Evolutionary conservation across 2,329 filamentous ascomycete species (phyloP).

Genomic region (Neurospora sp.): DNA sequence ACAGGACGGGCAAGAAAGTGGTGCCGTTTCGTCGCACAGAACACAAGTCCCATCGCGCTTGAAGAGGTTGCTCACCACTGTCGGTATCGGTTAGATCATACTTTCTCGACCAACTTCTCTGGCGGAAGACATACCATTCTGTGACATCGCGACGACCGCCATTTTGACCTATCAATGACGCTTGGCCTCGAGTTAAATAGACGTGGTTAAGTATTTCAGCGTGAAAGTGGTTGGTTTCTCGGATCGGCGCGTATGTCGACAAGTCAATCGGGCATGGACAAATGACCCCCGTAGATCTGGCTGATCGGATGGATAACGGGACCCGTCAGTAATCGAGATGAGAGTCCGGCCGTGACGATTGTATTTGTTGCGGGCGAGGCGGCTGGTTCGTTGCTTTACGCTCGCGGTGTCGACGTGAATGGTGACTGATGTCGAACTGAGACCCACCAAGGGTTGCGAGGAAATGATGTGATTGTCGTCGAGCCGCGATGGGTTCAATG

Average conservation of each 20-base stretch:
- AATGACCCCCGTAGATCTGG: constrained; percentile 12
- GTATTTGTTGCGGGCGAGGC: not conserved
- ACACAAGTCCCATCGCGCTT: constrained; percentile 29
- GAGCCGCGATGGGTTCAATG: not conserved
- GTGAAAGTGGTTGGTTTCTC: not conserved
- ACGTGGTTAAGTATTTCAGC: not conserved
- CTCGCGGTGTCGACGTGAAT: not conserved
- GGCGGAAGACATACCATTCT: not conserved
- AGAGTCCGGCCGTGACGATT: not conserved
- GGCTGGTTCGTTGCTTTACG: not conserved
- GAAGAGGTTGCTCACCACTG: constrained; percentile 1
- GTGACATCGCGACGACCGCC: not conserved
- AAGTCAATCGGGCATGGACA: constrained; percentile 6
- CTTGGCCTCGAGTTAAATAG: not conserved
- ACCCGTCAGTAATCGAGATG: not conserved
- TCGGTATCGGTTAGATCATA: not conserved
- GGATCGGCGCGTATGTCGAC: not conserved
- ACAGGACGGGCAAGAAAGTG: constrained; percentile 37
- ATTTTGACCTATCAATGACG: not conserved
- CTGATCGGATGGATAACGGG: constrained; percentile 4
- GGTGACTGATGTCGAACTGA: not conserved
- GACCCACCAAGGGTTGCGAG: not conserved
- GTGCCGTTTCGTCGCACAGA: constrained; percentile 27
- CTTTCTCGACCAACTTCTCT: not conserved
- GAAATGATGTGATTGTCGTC: constrained; percentile 1